phyloP scores from a whole-genome alignment of 108 stramenopile species.

The Cyclotella distinguenda region DNA sequence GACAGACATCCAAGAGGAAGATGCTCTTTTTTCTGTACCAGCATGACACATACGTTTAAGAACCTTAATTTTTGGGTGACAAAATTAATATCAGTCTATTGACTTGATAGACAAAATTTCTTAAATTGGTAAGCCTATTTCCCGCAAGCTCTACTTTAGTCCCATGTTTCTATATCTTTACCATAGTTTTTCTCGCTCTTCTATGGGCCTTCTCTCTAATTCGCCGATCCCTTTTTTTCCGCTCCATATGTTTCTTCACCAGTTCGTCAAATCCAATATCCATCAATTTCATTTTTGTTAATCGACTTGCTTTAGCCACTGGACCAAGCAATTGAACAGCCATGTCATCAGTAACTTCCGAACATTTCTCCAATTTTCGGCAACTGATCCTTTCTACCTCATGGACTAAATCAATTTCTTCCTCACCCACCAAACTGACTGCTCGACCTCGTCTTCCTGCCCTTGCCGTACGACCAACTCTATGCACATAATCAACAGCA shows the following conservation, averaged over 20 bases:
- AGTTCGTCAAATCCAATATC: slow-evolving; percentile 92
- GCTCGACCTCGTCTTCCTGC: slow-evolving; percentile 94
- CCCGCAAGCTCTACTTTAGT: too few species aligned
- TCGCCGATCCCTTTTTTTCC: slow-evolving; percentile 79
- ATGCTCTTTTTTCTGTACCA: too few species aligned
- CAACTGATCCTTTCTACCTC: slow-evolving; percentile 79
- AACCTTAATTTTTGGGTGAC: too few species aligned
- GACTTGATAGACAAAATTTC: neutral
- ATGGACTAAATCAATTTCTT: slow-evolving; percentile 81
- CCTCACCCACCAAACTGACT: slow-evolving; percentile 91
- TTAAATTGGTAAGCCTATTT: too few species aligned
- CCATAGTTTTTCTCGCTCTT: slow-evolving; percentile 40
- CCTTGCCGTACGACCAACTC: slow-evolving; percentile 97
- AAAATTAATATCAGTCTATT: too few species aligned
- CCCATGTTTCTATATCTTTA: neutral
- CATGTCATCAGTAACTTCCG: slow-evolving; percentile 79
- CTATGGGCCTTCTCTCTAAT: slow-evolving; percentile 73
- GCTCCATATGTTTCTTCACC: slow-evolving; percentile 80
- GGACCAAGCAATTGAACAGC: slow-evolving; percentile 78
- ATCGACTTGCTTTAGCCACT: slow-evolving; percentile 84
- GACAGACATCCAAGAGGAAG: too few species aligned
- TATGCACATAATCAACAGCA: slow-evolving; percentile 94
- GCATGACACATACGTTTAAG: too few species aligned
- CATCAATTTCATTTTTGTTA: slow-evolving; percentile 85
- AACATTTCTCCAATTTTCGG: slow-evolving; percentile 71